These are phyloP conservation scores for Scutellaria baicalensis DNA, from an alignment of 257 asterid species.

Conservation along the genomic window DNA sequence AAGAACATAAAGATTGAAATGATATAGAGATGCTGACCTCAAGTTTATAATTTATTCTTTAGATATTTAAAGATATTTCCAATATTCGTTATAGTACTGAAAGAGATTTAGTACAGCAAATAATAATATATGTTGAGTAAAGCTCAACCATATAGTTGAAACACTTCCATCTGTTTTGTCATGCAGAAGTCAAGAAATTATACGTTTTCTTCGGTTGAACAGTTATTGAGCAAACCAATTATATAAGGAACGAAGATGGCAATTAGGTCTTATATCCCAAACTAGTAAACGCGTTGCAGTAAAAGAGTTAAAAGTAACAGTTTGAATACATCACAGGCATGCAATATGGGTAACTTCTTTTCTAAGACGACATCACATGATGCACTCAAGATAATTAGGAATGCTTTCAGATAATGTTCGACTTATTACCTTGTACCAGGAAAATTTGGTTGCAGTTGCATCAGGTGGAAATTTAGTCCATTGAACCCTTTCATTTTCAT, in stretches of 20 bases:
- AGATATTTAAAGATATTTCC: neutral
- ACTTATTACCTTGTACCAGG: conserved; percentile 72
- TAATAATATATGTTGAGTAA: neutral
- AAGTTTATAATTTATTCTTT: neutral
- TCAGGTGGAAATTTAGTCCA: conserved; percentile 55
- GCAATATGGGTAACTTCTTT: neutral
- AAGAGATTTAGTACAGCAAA: no score
- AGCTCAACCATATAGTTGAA: neutral
- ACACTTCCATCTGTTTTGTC: neutral
- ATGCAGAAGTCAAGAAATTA: neutral
- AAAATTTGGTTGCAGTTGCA: conserved; percentile 48
- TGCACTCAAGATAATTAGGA: conserved; percentile 7
- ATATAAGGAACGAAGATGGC: neutral
- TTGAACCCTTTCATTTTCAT: conserved; percentile 26
- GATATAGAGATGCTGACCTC: no score
- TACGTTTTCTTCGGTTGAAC: neutral
- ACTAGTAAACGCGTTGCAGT: neutral
- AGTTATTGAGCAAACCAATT: neutral
- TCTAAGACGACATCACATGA: neutral
- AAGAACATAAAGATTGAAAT: neutral
- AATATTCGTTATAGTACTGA: neutral
- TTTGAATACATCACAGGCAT: neutral
- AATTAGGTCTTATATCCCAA: neutral
- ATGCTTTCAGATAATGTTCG: neutral
- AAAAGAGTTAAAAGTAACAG: neutral